Conservation (phyloP, 1,284 basidiomycete genomes). For the Naganishia sp. region DNA sequence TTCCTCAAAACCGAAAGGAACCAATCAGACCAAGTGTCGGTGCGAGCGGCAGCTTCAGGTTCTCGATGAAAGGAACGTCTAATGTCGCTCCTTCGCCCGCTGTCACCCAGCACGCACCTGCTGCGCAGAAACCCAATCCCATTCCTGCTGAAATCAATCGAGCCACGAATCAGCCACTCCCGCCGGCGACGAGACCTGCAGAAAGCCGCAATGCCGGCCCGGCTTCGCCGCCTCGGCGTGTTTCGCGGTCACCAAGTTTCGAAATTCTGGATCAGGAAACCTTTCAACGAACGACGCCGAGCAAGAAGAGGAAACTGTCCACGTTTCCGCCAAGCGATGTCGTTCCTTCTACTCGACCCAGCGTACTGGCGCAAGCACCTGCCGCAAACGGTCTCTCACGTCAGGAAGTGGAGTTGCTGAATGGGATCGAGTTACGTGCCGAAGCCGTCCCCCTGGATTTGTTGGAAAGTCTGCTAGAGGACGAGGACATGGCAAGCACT, state of each 20-base stretch:
- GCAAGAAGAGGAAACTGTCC: conserved; percentile 9
- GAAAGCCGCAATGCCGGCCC: neutral
- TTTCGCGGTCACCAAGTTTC: conserved; percentile 16
- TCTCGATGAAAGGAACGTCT: too few species aligned
- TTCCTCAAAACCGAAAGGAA: conserved; percentile 3
- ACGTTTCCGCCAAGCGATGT: neutral
- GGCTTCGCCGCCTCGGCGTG: neutral
- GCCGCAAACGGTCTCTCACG: neutral
- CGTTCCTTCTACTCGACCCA: too few species aligned
- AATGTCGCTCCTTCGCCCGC: neutral
- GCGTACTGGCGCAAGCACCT: neutral
- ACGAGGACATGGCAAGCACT: neutral
- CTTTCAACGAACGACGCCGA: conserved; percentile 3
- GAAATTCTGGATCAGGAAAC: conserved; percentile 13
- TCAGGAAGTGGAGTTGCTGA: conserved; percentile 7
- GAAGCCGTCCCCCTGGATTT: neutral
- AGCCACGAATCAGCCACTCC: neutral
- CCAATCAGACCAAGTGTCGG: neutral
- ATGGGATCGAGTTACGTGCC: conserved; percentile 1
- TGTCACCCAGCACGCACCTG: neutral
- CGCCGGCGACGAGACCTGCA: neutral
- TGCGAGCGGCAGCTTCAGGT: neutral
- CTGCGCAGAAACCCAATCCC: neutral
- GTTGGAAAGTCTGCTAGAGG: neutral
- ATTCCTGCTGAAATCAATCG: neutral